Evolutionary conservation across 805 yeast species (phyloP), one percentile per base, ranked within the genome.

Genomic region (Myxozyma udenii): DNA sequence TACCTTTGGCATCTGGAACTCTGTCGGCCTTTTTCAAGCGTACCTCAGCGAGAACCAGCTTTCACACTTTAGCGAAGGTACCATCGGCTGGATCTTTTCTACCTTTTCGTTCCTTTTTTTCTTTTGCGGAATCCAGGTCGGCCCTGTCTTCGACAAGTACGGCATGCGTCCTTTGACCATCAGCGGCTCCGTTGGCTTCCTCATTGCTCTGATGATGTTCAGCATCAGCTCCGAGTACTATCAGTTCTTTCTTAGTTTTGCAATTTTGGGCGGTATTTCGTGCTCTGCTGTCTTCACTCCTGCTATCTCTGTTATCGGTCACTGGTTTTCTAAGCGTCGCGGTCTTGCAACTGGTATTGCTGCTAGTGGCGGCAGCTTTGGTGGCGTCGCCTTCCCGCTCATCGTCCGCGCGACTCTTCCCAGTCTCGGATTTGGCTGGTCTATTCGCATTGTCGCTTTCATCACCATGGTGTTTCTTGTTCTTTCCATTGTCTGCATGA

Each of bases 11-110:
- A 58, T 85, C 25, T 72, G 82, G 67, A 85, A 84, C 62, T 47
- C 61, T 25, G 26, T 78, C 11, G 88, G 89, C 48, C 84, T 82
- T 0, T 72, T 84, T 36, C 86, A 84, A 65, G 78, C 86, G 0
- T 83, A 80, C 64, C 74, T 84, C 1, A 68, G 78, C 2, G 65
- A 67, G 16, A 76, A 83, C 62, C 81, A 80, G 54, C 70, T 85
- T 50, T 62, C 63, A 4, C 57, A 71, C 30, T 65, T 73, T 21
- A 64, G 75, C 14, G 71, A 79, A 14, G 72, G 82, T 19, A 65
- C 78, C 2, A 71, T 83, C 3, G 79, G 87, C 0, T 85, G 91
- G 93, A 78, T 85, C 51, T 85, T 85, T 62, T 76, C 69, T 4
- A 50, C 68, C 6, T 71, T 66, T 57, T 58, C 70, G 11, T 69